Evolutionary conservation across 2,329 filamentous ascomycete genomes (phyloP).

Genomic region (Penicillium frequentans): DNA sequence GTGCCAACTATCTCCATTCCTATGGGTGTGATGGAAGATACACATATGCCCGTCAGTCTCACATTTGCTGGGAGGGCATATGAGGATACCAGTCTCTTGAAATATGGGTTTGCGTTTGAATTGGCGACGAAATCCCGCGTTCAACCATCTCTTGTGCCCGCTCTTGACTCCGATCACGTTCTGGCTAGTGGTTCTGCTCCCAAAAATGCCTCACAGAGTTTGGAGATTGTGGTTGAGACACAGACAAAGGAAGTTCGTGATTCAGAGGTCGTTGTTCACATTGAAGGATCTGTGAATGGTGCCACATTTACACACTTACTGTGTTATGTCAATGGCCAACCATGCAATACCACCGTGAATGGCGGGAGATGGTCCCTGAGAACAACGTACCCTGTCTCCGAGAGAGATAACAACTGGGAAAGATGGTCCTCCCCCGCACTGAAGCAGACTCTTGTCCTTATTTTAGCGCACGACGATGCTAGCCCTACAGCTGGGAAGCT

Average conservation of each 20-base stretch:
- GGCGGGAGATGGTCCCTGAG: constrained; percentile 16
- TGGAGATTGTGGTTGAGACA: constrained; percentile 7
- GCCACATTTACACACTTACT: constrained; percentile 7
- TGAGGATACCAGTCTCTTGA: constrained; percentile 38
- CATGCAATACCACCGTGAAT: constrained; percentile 12
- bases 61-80: constrained; percentile 55
- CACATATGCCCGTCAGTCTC: constrained; percentile 53
- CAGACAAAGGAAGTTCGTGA: constrained; percentile 10
- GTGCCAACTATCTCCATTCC: constrained; percentile 56
- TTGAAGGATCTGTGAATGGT: constrained; percentile 12
- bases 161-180: constrained; percentile 23
- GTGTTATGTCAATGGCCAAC: constrained; percentile 26
- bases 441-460: constrained; percentile 24
- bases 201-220: background rate
- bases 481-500: constrained; percentile 19
- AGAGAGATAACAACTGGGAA: constrained; percentile 25
- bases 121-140: constrained; percentile 19
- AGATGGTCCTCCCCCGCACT: constrained; percentile 28
- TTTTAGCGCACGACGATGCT: constrained; percentile 14
- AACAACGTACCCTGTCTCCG: constrained; percentile 20
- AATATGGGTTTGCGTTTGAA: constrained; percentile 31
- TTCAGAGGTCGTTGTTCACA: constrained; percentile 5
- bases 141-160: constrained; percentile 19
- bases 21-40: constrained; percentile 52
- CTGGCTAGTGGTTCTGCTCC: background rate